Evolutionary conservation across 202 grass and related monocot species (phyloP).

Genomic region (Schoenoplectus tabernaemontani): DNA sequence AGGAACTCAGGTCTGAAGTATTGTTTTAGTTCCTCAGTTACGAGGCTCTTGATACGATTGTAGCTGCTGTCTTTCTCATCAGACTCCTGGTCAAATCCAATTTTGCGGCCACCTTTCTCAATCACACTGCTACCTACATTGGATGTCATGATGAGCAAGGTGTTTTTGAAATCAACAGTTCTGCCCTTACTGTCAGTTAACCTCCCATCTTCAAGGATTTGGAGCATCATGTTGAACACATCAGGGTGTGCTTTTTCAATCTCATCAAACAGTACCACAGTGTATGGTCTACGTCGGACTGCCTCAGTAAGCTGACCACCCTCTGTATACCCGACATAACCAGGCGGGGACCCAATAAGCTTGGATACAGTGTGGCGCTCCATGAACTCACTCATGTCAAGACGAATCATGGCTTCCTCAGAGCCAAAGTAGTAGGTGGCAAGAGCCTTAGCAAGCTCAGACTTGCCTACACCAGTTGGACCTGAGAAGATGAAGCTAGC

Average conservation of each 20-base stretch:
- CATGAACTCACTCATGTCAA: conserved; percentile 98
- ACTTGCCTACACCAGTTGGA: conserved; percentile 87
- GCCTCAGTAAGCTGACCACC: conserved; percentile 83
- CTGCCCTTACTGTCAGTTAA: conserved; percentile 78
- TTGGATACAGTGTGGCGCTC: conserved; percentile 85
- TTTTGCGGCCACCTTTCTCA: conserved; percentile 74
- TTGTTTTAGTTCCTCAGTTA: conserved; percentile 82
- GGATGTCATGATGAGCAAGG: conserved; percentile 76
- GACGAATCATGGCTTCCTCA: conserved; percentile 83
- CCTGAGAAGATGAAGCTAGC: conserved; percentile 93
- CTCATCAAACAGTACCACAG: conserved; percentile 82
- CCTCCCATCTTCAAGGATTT: conserved; percentile 82
- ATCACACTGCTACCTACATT: conserved; percentile 85
- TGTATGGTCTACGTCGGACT: conserved; percentile 68
- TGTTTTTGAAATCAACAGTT: conserved; percentile 84
- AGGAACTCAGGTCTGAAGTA: conserved; percentile 83
- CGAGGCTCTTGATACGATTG: conserved; percentile 73
- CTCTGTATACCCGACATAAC: conserved; percentile 90
- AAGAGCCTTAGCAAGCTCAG: conserved; percentile 72
- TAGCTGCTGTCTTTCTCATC: conserved; percentile 86
- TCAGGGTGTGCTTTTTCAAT: conserved; percentile 90
- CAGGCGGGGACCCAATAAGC: conserved; percentile 80
- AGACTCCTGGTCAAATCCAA: conserved; percentile 72
- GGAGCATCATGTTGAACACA: conserved; percentile 98
- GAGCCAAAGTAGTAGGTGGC: conserved; percentile 76